A percentile compares a stretch with the other conserved stretches of the same genome.
phyloP scores from a whole-genome alignment of 805 yeast genomes.

The Ogataea saltuana region DNA sequence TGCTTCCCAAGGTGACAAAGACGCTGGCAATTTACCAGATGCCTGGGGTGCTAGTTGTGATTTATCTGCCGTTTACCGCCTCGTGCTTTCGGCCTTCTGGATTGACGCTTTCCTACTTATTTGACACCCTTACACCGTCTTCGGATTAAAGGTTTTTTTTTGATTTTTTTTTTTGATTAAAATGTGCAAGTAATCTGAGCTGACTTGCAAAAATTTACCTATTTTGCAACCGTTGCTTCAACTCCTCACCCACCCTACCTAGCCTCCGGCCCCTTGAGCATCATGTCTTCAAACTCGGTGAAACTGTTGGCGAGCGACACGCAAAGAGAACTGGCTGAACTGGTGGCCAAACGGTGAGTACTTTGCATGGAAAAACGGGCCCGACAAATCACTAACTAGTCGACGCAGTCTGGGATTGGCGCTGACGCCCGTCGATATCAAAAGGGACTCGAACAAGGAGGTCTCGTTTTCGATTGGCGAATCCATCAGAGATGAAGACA shows the following conservation, averaged over 20 bases:
- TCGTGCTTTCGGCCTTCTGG: no score
- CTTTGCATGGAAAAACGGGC: no score
- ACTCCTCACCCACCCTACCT: neutral
- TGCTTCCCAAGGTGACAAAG: no score
- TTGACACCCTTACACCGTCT: conserved; percentile 2
- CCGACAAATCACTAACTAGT: neutral
- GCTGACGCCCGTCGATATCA: conserved; percentile 61
- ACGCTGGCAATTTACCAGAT: no score
- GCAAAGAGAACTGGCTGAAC: conserved; percentile 66
- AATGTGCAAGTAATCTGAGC: neutral
- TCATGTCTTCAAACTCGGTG: conserved; percentile 75
- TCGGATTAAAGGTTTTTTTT: conserved; percentile 5
- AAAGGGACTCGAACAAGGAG: conserved; percentile 70
- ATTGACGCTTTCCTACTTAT: no score
- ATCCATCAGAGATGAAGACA: conserved; percentile 82
- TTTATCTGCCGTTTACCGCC: no score
- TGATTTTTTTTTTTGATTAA: neutral
- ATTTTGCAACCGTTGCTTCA: neutral
- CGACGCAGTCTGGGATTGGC: conserved; percentile 51
- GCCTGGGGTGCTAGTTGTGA: no score
- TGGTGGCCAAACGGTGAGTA: conserved; percentile 50
- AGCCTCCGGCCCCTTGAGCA: no score
- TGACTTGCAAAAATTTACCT: neutral
- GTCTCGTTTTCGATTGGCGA: conserved; percentile 77
- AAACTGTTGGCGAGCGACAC: conserved; percentile 68